Base-by-base conservation (phyloP, 2,329 filamentous ascomycete species). In the Falciphora oryzae region DNA sequence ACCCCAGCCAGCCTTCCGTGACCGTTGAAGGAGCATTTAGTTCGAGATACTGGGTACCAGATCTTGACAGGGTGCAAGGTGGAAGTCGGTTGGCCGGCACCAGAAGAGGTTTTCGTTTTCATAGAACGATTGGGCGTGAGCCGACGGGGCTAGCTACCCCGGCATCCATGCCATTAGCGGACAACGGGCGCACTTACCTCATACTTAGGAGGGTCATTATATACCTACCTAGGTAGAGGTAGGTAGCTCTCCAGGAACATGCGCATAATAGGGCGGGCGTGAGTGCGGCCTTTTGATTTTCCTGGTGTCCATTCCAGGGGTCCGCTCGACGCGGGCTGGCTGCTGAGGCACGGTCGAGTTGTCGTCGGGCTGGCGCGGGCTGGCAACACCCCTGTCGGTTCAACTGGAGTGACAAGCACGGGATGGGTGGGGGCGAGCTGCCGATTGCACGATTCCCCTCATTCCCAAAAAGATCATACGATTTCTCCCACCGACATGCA, bases 391-490 rank as follows among this genome's bases (percentile, higher is more conserved):
- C 58, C 58, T 60, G 58, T 60, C 58, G 22, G 31, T 25, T 38
- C 18, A 25, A 60, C 58, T 60, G 31, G 58, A 60, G 58, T 31
- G 27, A 60, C 58, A 31, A 60, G 58, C 16, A 31, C 22, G 58
- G 31, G 27, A 28, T 28, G 29, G 25, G 29, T 58, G 57, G 57
- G 29, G 25, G 27, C 25, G 57, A 60, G 58, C 31, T 60, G 58
- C 58, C 58, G 58, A 60, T 60, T 60, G 58, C 58, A 60, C 57
- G 62, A 63, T 63, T 63, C 62, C 62, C 62, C 62, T 63, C 62
- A 58, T 28, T 53, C 32, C 16, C 29, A 28, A 44, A 63, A 63
- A 63, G 57, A 57, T 63, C 62, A 58, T 63, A 63, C 57, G 62
- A 63, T 63, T 53, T 63, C 62, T 63, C n/a, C 31, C 62, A 57